Evolutionary conservation across 768 basidiomycete species (phyloP).

Genomic region (Russula earlei): DNA sequence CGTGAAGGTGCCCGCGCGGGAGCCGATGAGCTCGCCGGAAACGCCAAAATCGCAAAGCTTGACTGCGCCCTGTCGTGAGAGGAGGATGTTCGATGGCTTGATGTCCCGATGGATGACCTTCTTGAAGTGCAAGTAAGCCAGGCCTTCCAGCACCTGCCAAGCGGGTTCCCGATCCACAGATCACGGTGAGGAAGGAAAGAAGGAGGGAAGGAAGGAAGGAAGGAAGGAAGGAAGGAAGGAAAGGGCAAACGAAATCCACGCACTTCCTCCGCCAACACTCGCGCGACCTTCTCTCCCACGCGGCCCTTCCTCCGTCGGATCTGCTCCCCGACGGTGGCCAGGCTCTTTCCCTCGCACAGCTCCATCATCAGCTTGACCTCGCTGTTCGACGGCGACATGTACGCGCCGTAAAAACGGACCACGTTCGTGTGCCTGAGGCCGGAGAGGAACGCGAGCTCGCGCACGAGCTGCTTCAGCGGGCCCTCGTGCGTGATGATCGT

Average conservation of each 20-base stretch:
- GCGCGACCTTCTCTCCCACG: conserved; percentile 73
- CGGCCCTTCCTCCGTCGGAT: conserved; percentile 62
- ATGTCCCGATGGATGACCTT: conserved; percentile 88
- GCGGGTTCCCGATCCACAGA: no score
- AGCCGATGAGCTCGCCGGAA: conserved; percentile 82
- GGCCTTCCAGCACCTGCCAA: conserved; percentile 65
- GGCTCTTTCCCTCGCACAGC: conserved; percentile 65
- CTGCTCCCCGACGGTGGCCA: conserved; percentile 74
- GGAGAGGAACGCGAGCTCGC: conserved; percentile 80
- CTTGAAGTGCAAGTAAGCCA: conserved; percentile 77
- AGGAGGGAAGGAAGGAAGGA: background rate
- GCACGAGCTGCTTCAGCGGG: conserved; percentile 75
- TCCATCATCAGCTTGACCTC: conserved; percentile 93
- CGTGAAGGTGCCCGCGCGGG: conserved; percentile 82
- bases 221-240: background rate
- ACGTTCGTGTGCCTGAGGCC: conserved; percentile 74
- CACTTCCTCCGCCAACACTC: conserved; percentile 84
- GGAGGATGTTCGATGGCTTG: conserved; percentile 79
- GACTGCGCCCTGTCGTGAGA: conserved; percentile 76
- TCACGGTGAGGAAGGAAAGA: no score
- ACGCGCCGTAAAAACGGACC: conserved; percentile 80
- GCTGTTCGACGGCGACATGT: conserved; percentile 65
- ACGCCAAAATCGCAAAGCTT: conserved; percentile 91
- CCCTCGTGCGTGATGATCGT: conserved; percentile 80
- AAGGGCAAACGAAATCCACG: conserved; percentile 15